These are phyloP conservation scores for Ogataea henricii DNA, from an alignment of 805 yeast genomes.

Conservation along the genomic window DNA sequence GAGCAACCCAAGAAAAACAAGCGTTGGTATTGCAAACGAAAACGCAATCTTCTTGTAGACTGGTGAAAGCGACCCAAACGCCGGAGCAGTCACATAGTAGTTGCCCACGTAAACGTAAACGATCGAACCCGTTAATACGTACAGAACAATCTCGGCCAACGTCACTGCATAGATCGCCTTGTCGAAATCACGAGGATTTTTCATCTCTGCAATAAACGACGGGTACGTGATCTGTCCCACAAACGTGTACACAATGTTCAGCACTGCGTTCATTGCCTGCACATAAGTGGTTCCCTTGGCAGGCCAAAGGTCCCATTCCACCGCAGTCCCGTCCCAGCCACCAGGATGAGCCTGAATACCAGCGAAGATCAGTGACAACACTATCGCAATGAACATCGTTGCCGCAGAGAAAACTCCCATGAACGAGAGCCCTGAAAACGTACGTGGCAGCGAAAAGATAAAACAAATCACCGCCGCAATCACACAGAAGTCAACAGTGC, in stretches of 20 bases:
- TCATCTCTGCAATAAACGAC: slow-evolving; percentile 62
- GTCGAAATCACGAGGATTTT: slow-evolving; percentile 55
- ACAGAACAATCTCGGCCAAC: slow-evolving; percentile 48
- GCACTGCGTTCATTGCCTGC: slow-evolving; percentile 53
- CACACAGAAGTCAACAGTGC: slow-evolving; percentile 55
- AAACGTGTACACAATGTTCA: slow-evolving; percentile 62
- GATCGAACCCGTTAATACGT: slow-evolving; percentile 57
- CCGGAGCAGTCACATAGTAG: slow-evolving; percentile 57
- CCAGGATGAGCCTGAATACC: slow-evolving; percentile 53
- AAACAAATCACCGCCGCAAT: slow-evolving; percentile 52
- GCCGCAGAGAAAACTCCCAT: slow-evolving; percentile 55
- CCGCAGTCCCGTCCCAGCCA: slow-evolving; percentile 40
- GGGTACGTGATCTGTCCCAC: slow-evolving; percentile 68
- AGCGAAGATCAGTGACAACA: slow-evolving; percentile 54
- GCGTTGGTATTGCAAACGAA: slow-evolving; percentile 62
- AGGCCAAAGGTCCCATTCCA: slow-evolving; percentile 52
- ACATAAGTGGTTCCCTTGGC: slow-evolving; percentile 54
- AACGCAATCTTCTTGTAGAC: slow-evolving; percentile 55
- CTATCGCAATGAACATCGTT: slow-evolving; percentile 59
- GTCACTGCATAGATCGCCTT: slow-evolving; percentile 58
- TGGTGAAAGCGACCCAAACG: slow-evolving; percentile 53
- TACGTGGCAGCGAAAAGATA: slow-evolving; percentile 55
- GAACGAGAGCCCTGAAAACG: slow-evolving; percentile 52
- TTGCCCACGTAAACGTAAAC: slow-evolving; percentile 60
- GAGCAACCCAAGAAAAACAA: slow-evolving; percentile 55